Evolutionary conservation across 768 basidiomycete genomes (phyloP), one percentile per base, ranked within the genome.

Genomic region (Mycena leptocephala): DNA sequence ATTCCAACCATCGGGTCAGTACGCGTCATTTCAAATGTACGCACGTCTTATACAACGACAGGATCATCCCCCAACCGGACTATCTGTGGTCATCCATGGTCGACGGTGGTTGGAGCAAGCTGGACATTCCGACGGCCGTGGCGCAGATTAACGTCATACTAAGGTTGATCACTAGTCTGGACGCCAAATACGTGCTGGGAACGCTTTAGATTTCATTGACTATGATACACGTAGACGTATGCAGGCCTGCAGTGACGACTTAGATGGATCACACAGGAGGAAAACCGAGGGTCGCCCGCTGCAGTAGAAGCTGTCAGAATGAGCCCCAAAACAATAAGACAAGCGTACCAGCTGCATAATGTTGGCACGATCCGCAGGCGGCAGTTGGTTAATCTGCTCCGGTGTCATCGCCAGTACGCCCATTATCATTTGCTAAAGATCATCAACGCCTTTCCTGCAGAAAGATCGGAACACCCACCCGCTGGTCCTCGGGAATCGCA

Each of bases 321-420:
- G 41, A 56, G 43, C 24, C 20, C 3, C 16, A 10, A 24, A 72
- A 63, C 14, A 16, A 16, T 0, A n/a, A 55, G 37, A 10, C 69
- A 37, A 90, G 20, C 95, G 79, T 48, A 97, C 96, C 81, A 98
- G 87, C 85, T 97, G 95, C 79, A 96, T 90, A 78, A 97, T 93
- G 39, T 92, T 95, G 14, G 92, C 89, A 32, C 95, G 89, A 79
- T 97, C 96, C 6, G 88, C 85, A 1, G 93, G 92, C 13, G 95
- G 94, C 41, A 98, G 85, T 76, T 88, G 87, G 63, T 92, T 91
- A 72, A 98, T 93, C 82, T 98, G 95, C 46, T 96, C 96, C 2
- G 93, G 92, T 1, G 95, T 94, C 93, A 99, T 95, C 41, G 91
- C 87, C 70, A 97, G 80, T 3, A 97, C 93, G 67, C 93, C 93